A percentile compares a stretch with the other conserved stretches of the same genome.
Conservation (phyloP, 768 basidiomycete species). For the Cubamyces lactineus region DNA sequence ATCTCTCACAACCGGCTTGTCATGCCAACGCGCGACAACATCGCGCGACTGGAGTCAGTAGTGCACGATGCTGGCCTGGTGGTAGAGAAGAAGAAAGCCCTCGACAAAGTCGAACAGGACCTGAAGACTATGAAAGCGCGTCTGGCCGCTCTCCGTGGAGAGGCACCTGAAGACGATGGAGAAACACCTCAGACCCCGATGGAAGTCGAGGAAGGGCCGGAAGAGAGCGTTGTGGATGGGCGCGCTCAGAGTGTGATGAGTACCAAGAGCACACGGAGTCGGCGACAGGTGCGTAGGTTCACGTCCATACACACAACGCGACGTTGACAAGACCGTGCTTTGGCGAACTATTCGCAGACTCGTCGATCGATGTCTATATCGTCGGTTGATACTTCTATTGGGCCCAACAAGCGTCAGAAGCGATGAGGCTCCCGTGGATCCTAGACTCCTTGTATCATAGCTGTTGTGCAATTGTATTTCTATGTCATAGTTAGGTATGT, state of each 20-base stretch:
- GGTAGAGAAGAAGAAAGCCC: conserved; percentile 86
- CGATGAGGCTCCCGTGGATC: background rate
- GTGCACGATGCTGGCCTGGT: conserved; percentile 71
- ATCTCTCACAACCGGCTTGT: conserved; percentile 75
- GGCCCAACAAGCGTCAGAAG: conserved; percentile 24
- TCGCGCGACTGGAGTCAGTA: conserved; percentile 71
- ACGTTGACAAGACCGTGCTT: conserved; percentile 11
- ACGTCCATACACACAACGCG: background rate
- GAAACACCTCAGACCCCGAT: conserved; percentile 48
- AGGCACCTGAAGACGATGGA: conserved; percentile 41
- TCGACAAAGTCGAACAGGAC: conserved; percentile 88
- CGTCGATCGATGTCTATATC: conserved; percentile 75
- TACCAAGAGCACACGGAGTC: conserved; percentile 43
- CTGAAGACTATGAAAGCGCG: conserved; percentile 70
- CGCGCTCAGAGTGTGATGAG: conserved; percentile 66
- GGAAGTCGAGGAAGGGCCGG: conserved; percentile 52
- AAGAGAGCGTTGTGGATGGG: conserved; percentile 46
- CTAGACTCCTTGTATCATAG: background rate
- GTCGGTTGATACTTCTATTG: conserved; percentile 67
- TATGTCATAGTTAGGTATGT: too few relatives aligned
- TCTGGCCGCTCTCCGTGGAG: conserved; percentile 37
- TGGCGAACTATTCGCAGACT: conserved; percentile 36
- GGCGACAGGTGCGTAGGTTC: conserved; percentile 59
- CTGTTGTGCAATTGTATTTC: background rate
- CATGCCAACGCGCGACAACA: conserved; percentile 91